Base-by-base conservation (phyloP, 768 basidiomycete species). In the Tricholoma furcatifolium region DNA sequence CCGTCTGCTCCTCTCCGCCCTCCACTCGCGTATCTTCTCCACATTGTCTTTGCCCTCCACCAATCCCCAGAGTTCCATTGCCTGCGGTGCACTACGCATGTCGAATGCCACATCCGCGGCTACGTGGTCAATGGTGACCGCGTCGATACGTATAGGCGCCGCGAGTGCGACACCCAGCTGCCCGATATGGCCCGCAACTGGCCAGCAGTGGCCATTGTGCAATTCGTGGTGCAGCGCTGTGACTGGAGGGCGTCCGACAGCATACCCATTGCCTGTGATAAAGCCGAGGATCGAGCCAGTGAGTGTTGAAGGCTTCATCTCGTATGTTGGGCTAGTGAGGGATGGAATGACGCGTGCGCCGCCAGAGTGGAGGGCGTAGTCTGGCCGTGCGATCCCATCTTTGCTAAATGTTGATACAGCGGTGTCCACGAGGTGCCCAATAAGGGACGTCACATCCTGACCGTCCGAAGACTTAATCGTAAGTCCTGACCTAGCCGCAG, bases 21-120 rank as follows among this genome's bases (percentile, higher is more conserved):
- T 73, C 75, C 85, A 91, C 48, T 70, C 77, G 23, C 62, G 63
- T 24, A 90, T 73, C 65, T 84, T 88, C 32, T 68, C 78, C 6
- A 83, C 50, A 59, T 94, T 91, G 45, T 90, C 87, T 46, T 63
- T 55, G 9, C 89, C 91, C 58, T 97, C 93, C 31, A 96, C 80
- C 58, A 93, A 68, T 0, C 85, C 94, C 94, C 93, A 96, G 4
- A 96, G 81, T 60, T 97, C 92, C 83, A 98, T 91, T 39, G 87
- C 76, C 53, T 81, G 75, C 39, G 96, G 96, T 1, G 93, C 92
- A 36, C 84, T 85, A 35, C 84, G 75, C 70, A 91, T 76, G 60
- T 95, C 91, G 63, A 83, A 82, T 5, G 93, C 88, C 38, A 93
- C 74, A 57, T 96, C 94, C 54, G 72, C 77, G 18, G 93, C 77